A percentile compares a stretch with the other conserved stretches of the same genome.
phyloP scores from a whole-genome alignment of 768 basidiomycete species.

The Boletus insuetus region DNA sequence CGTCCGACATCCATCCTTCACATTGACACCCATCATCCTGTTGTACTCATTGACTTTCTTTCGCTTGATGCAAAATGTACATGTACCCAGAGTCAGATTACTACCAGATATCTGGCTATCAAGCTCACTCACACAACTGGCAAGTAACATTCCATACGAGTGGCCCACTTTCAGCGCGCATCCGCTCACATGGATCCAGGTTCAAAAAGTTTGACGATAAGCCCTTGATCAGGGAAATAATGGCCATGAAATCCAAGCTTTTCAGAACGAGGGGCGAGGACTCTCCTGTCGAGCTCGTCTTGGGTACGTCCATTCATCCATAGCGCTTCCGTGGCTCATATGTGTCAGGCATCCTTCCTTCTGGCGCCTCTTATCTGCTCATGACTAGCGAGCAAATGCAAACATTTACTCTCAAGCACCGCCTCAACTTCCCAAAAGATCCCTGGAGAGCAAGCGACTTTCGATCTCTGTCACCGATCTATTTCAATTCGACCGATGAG shows the following conservation, averaged over 20 bases:
- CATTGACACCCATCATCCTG: too few species aligned
- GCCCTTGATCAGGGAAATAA: slow-evolving; percentile 30
- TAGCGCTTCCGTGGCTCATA: not conserved
- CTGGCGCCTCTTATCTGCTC: slow-evolving; percentile 46
- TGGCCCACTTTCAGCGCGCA: not conserved
- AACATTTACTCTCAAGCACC: slow-evolving; percentile 19
- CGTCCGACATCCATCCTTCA: not conserved
- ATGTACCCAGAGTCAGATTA: slow-evolving; percentile 18
- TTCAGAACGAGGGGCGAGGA: slow-evolving; percentile 28
- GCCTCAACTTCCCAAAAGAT: slow-evolving; percentile 10
- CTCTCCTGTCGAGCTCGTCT: slow-evolving; percentile 39
- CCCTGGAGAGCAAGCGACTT: slow-evolving; percentile 29
- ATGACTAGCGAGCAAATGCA: slow-evolving; percentile 35
- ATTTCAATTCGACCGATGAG: slow-evolving; percentile 33
- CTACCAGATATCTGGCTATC: slow-evolving; percentile 29
- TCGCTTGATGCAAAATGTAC: not conserved
- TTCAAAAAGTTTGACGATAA: slow-evolving; percentile 37
- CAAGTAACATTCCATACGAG: not conserved
- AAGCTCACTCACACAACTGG: slow-evolving; percentile 32
- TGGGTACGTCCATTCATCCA: slow-evolving; percentile 35
- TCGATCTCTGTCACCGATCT: slow-evolving; percentile 48
- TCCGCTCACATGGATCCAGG: slow-evolving; percentile 10
- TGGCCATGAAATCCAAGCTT: slow-evolving; percentile 24
- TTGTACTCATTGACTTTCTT: not conserved
- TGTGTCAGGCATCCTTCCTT: slow-evolving; percentile 39